Evolutionary conservation across 2,329 filamentous ascomycete species (phyloP).

Genomic region (Fusarium pseudocircinatum): DNA sequence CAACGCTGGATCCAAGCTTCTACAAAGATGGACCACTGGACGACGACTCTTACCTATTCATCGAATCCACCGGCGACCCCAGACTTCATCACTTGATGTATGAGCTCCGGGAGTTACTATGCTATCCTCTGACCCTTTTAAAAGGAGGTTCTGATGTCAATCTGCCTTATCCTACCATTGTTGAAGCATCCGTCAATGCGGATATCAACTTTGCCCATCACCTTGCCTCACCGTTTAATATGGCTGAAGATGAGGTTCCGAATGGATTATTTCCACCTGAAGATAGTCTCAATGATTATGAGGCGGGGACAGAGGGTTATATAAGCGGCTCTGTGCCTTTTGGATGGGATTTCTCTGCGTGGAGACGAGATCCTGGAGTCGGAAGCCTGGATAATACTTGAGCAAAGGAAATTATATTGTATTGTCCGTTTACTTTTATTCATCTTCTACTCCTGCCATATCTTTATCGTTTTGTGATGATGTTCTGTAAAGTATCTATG

Average conservation of each 20-base stretch:
- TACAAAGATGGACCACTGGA: fast-evolving
- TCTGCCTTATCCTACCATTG: neutral
- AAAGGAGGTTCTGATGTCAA: fast-evolving
- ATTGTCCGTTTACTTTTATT: fast-evolving
- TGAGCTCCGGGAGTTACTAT: neutral
- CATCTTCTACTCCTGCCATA: fast-evolving
- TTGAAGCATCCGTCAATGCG: neutral
- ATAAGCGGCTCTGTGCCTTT: neutral
- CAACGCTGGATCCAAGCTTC: fast-evolving
- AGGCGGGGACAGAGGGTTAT: neutral
- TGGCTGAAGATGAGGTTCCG: neutral
- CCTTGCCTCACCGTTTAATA: neutral
- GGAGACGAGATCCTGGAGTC: neutral
- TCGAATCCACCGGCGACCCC: fast-evolving
- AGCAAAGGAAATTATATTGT: neutral
- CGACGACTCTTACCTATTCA: neutral
- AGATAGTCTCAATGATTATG: too few species aligned
- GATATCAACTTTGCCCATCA: neutral
- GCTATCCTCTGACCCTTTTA: neutral
- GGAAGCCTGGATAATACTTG: fast-evolving
- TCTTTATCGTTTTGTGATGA: neutral
- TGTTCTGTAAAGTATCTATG: neutral
- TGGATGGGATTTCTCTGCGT: neutral
- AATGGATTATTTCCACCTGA: neutral
- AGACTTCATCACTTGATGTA: neutral